phyloP scores from a whole-genome alignment of 306 rosid species.

The Astragalus membranaceus region DNA sequence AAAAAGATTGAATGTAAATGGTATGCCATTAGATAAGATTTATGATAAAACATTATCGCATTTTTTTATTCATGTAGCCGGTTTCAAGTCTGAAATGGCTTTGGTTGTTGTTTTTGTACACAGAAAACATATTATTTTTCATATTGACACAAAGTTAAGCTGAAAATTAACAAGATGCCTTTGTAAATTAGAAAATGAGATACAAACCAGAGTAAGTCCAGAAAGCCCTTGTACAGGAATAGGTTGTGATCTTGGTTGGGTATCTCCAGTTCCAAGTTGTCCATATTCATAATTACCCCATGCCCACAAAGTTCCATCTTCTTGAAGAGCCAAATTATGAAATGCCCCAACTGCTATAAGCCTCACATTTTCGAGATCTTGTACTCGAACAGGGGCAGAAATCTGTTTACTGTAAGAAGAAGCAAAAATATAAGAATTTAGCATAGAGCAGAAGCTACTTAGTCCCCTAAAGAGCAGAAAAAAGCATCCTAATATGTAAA shows the following conservation, averaged over 20 bases:
- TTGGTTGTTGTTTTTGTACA: too few species aligned
- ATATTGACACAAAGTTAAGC: neutral
- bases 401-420: conserved; percentile 63
- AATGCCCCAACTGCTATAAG: conserved; percentile 97
- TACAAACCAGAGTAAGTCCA: conserved; percentile 75
- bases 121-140: neutral
- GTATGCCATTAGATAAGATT: neutral
- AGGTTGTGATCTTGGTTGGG: conserved; percentile 98
- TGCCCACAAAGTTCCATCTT: conserved; percentile 91
- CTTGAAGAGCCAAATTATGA: conserved; percentile 97
- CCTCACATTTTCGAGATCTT: conserved; percentile 88
- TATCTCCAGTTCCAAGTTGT: conserved; percentile 99
- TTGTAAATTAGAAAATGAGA: neutral
- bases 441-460: neutral
- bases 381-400: conserved; percentile 91
- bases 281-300: conserved; percentile 99
- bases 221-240: conserved; percentile 90
- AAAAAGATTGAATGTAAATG: neutral
- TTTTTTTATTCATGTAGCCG: neutral
- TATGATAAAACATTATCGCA: neutral
- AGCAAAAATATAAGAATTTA: conserved; percentile 12
- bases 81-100: too few species aligned
- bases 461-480: conserved; percentile 3
- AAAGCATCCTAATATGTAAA: too few species aligned
- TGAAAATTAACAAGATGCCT: conserved; percentile 7